Base-by-base conservation (phyloP, 805 yeast genomes). In the Starmerella geochares region DNA sequence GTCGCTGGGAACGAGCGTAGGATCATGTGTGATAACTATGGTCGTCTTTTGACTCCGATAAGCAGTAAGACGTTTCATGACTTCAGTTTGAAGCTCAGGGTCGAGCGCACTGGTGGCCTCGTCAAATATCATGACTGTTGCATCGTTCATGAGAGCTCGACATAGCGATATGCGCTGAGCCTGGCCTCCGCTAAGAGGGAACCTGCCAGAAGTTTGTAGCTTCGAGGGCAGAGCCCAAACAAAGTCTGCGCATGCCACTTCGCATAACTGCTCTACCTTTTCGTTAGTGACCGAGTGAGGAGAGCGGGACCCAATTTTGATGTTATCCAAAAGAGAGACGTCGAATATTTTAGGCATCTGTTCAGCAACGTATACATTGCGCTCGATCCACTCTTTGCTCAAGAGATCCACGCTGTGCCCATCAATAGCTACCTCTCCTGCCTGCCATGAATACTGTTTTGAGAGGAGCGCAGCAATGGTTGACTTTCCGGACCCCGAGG, bases 401-500 rank as follows among this genome's bases (percentile, higher is more conserved):
- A 86, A 56, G 0, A 61, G 53, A 0, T 64, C 54, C 2, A 83
- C 60, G 37, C 74, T 67, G 41, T 65, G 60, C 0, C 77, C 81
- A 62, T 79, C 87, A 11, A 88, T 64, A 2, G 61, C 61, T 1
- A 92, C 74, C 1, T 59, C 49, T 0, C 98, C 98, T 0, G 62
- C 49, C 4, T 65, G 56, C 0, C 71, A 66, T 0, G 62, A 54
- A 58, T 88, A 86, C 21, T 85, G 72, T 24, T 75, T 75, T 48
- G 83, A 62, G 0, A 92, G 58, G 2, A 92, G 62, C 32, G 74
- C 74, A 0, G 82, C 75, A 2, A 92, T 53, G 0, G 97, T 83
- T 0, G 97, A 90, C 63, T 92, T 92, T 0, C 98, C 98, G 0
- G 88, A 80, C 0, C 99, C 99, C 0, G 96, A 87, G 53, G 74